Evolutionary conservation across 2,329 filamentous ascomycete genomes (phyloP), one percentile per base, ranked within the genome.

Genomic region (Fusarium dlaminii): DNA sequence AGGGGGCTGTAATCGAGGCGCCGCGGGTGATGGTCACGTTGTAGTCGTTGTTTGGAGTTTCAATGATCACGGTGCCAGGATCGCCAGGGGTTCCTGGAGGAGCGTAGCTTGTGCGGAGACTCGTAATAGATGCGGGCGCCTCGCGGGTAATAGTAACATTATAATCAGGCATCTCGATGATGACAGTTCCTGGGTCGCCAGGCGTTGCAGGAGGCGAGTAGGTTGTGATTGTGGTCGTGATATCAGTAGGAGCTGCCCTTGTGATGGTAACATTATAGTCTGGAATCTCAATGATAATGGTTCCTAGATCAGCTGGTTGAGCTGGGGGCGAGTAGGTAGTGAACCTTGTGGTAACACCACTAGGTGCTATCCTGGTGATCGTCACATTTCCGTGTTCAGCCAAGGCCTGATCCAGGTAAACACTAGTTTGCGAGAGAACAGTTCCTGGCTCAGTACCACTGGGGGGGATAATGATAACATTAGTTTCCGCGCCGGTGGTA

Each of bases 391-490:
- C 71, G 24, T 74, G 71, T 8, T 57, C 48, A 8, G 71, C 54
- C 71, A 74, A 40, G 1, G 55, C 48, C 37, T 74, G 71, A 15
- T 74, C 67, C 30, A 74, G n/a, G 24, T 74, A 74, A 30, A 74
- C 71, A 58, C 71, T 74, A 36, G 71, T 74, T 6, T 74, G 71
- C 11, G 68, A 62, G 13, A 74, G 29, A 22, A 74, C 49, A 5
- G 71, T 74, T 59, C 71, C 71, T 11, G 71, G 71, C 51, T 74
- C 71, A 10, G 71, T 72, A 11, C 71, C 71, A n/a, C 71, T 74
- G 11, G 71, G 71, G 2, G 71, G 71, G 2, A 74, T 74, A n/a
- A 74, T 68, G 12, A 74, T 74, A 9, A 71, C 68, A 14, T 74
- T 74, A 2, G 71, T 72, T 51, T 74, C 71, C 18, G 59, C 40